These are phyloP conservation scores for Arthrobotrys iridis DNA, from an alignment of 2,329 filamentous ascomycete species.

Conservation along the genomic window DNA sequence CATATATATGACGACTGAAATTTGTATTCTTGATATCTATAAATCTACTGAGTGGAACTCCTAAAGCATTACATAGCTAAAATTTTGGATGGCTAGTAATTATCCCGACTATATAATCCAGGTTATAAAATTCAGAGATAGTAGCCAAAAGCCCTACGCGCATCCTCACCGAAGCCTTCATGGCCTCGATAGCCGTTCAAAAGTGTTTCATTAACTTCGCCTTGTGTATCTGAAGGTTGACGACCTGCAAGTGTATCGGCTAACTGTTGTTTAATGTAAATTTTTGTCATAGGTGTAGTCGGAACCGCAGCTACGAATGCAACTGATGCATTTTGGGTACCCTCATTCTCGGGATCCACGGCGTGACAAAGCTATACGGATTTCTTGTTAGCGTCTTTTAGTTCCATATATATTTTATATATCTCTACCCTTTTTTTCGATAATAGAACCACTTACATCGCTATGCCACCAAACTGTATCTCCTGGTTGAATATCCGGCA, in stretches of 20 bases:
- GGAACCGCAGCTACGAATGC: slow-evolving; percentile 62
- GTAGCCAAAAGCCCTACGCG: slow-evolving; percentile 47
- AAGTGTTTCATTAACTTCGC: slow-evolving; percentile 33
- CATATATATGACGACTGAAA: too few species aligned
- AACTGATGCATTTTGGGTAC: slow-evolving; percentile 60
- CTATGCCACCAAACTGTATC: slow-evolving; percentile 64
- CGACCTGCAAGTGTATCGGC: slow-evolving; percentile 58
- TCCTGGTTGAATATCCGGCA: slow-evolving; percentile 61
- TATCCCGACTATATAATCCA: neutral
- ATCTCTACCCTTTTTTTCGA: neutral
- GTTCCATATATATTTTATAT: neutral
- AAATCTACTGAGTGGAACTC: too few species aligned
- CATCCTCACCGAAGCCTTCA: slow-evolving; percentile 36
- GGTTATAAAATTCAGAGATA: slow-evolving; percentile 18
- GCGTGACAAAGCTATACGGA: slow-evolving; percentile 60
- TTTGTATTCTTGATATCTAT: too few species aligned
- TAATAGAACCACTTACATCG: slow-evolving; percentile 59
- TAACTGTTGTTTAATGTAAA: slow-evolving; percentile 59
- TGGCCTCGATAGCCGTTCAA: slow-evolving; percentile 43
- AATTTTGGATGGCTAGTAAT: too few species aligned
- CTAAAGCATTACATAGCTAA: too few species aligned
- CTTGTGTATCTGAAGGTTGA: slow-evolving; percentile 55
- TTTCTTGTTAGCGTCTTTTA: neutral
- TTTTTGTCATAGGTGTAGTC: slow-evolving; percentile 59
- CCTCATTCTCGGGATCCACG: slow-evolving; percentile 62